Evolutionary conservation across 768 basidiomycete genomes (phyloP).

Genomic region (Collybia sordida): DNA sequence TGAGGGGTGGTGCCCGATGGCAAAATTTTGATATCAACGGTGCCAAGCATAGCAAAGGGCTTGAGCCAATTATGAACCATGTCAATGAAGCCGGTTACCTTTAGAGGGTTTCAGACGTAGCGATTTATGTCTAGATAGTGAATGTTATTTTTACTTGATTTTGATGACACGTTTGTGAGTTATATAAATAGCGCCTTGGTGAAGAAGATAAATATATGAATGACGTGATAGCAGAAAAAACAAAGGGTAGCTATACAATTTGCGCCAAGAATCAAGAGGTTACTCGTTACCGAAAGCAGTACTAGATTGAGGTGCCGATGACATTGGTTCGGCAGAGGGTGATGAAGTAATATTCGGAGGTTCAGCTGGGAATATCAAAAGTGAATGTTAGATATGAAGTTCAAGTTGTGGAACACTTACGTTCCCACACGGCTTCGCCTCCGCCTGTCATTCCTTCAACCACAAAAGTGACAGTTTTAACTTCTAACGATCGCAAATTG

Average conservation of each 20-base stretch:
- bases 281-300: constrained; percentile 7
- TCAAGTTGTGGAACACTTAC: constrained; percentile 8
- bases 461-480: constrained; percentile 59
- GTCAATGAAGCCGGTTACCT: no score
- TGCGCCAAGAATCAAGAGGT: not conserved
- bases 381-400: not conserved
- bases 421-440: constrained; percentile 13
- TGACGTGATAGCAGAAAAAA: not conserved
- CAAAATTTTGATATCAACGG: constrained; percentile 43
- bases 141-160: no score
- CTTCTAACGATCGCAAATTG: constrained; percentile 74
- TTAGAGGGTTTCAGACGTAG: no score
- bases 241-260: not conserved
- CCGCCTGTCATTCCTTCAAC: constrained; percentile 45
- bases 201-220: no score
- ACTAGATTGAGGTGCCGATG: constrained; percentile 12
- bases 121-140: no score
- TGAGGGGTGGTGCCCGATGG: constrained; percentile 50
- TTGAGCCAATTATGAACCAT: no score
- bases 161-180: no score
- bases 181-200: no score
- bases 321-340: constrained; percentile 6
- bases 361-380: constrained; percentile 4
- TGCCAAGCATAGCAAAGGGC: no score
- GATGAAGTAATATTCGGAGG: constrained; percentile 1